A percentile compares a stretch with the other conserved stretches of the same genome.
Conservation (phyloP, 2,329 filamentous ascomycete genomes). For the Sclerotinia spermophila region DNA sequence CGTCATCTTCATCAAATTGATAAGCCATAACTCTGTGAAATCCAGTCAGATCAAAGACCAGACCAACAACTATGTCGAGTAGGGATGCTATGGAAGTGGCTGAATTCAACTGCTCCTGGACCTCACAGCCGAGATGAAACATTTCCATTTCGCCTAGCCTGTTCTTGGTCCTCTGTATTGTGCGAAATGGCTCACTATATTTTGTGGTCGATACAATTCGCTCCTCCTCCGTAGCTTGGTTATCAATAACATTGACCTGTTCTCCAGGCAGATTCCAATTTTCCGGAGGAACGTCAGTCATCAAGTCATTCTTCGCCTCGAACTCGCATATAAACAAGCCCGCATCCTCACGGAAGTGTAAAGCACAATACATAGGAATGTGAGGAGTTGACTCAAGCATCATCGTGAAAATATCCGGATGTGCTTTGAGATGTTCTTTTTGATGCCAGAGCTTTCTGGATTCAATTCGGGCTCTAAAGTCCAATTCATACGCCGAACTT, state of each 20-base stretch:
- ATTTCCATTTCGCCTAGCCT: constrained; percentile 71
- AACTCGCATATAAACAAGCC: constrained; percentile 83
- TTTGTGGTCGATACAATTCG: constrained; percentile 71
- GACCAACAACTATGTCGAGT: constrained; percentile 76
- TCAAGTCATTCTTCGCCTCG: constrained; percentile 73
- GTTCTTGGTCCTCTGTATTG: constrained; percentile 1
- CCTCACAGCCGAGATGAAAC: constrained; percentile 87
- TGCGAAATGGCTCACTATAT: constrained; percentile 69
- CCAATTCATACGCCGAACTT: constrained; percentile 61
- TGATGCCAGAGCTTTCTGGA: constrained; percentile 11
- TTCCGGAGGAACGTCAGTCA: constrained; percentile 62
- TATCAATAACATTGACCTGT: constrained; percentile 70
- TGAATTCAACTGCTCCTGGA: constrained; percentile 78
- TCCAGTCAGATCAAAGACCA: constrained; percentile 84
- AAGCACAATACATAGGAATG: constrained; percentile 11
- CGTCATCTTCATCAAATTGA: constrained; percentile 79
- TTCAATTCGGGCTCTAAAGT: constrained; percentile 9
- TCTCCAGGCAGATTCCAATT: constrained; percentile 57
- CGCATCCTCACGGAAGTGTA: constrained; percentile 55
- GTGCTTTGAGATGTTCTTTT: constrained; percentile 61
- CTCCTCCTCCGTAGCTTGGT: constrained; percentile 70
- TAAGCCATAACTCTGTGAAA: constrained; percentile 94
- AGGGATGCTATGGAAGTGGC: constrained; percentile 69
- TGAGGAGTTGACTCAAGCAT: constrained; percentile 39
- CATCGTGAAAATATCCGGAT: constrained; percentile 82